These are phyloP conservation scores for Malus sylvestris DNA, from an alignment of 306 rosid genomes.

Conservation along the genomic window DNA sequence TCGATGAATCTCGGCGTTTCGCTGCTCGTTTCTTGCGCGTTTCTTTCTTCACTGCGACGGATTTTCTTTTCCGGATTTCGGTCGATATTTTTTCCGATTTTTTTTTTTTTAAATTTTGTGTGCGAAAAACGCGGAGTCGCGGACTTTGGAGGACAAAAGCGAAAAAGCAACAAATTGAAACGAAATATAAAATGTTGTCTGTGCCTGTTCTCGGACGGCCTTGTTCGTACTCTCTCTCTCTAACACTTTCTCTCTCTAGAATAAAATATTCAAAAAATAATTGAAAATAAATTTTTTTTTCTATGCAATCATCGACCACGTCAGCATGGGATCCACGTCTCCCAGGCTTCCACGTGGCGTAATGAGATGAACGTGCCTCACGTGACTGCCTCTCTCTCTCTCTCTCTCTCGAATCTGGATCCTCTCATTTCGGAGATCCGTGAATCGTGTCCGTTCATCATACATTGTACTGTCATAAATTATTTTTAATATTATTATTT, in stretches of 20 bases:
- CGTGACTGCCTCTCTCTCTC: conserved; percentile 51
- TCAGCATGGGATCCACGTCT: conserved; percentile 64
- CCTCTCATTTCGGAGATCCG: rapidly evolving
- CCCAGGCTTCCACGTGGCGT: conserved; percentile 50
- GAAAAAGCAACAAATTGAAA: not conserved
- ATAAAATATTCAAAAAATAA: not conserved
- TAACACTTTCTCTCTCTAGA: not conserved
- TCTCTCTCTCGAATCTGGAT: conserved; percentile 8
- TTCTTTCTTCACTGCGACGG: not conserved
- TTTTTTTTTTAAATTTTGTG: not conserved
- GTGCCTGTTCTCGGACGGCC: conserved; percentile 41
- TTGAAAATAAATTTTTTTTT: not conserved
- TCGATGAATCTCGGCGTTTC: conserved; percentile 13
- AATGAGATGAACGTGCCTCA: conserved; percentile 33
- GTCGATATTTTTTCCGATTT: not conserved
- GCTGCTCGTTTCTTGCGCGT: conserved; percentile 8
- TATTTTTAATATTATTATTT: no score
- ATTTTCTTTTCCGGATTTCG: not conserved
- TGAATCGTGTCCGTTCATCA: no score
- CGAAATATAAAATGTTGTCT: not conserved
- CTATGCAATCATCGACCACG: conserved; percentile 29
- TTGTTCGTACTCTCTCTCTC: conserved; percentile 22
- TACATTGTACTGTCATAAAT: rapidly evolving
- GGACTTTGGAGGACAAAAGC: conserved; percentile 25
- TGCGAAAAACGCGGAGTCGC: conserved; percentile 26